Conservation (phyloP, 306 rosid species). For the apple (Malus domestica) region ASM211411v1 NC_041793.1:40976501-40977000, state of each 20-base stretch:
- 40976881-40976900: not conserved
- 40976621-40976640: accelerated
- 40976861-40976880: not conserved
- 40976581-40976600: too few relatives aligned
- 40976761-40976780: too few relatives aligned
- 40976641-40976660: too few relatives aligned
- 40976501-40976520: not conserved
- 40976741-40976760: not conserved
- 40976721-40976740: not conserved
- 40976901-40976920: not conserved
- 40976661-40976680: too few relatives aligned
- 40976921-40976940: not conserved
- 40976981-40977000: too few relatives aligned
- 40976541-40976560: too few relatives aligned
- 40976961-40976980: too few relatives aligned
- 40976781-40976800: not conserved
- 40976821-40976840: too few relatives aligned
- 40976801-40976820: too few relatives aligned
- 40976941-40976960: too few relatives aligned
- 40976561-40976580: too few relatives aligned
- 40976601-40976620: accelerated
- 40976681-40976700: not conserved
- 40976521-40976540: too few relatives aligned
- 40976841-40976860: not conserved
- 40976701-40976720: not conserved